Base-by-base conservation (phyloP, 192 early-diverging fungal species). In the Spinellus fusiger region DNA sequence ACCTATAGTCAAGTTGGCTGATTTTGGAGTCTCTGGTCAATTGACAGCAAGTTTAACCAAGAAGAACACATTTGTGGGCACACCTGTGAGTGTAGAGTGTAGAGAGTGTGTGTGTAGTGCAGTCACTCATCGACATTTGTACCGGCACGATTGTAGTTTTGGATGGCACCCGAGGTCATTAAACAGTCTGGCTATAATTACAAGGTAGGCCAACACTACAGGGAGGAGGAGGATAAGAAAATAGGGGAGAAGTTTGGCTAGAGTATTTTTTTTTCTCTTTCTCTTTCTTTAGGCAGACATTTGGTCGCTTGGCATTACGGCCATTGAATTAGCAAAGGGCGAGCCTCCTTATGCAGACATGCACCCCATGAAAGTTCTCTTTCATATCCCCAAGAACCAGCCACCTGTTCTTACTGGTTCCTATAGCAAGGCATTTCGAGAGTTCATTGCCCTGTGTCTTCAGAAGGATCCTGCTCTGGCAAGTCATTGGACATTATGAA, bases 1-100 rank as follows among this genome's bases (percentile, higher is more conserved):
- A 18, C 38, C 18, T 29, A 34, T 57, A 70, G 86, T 98, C 48
- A 98, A 97, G 73, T 79, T 98, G 54, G 95, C 94, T 3, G 96
- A 98, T 78, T 98, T 98, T 83, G 96, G 96, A 9, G 96, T 98
- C n/a, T 90, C 92, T 25, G 93, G 94, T 26, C 95, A 97, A 75
- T 77, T 95, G 31, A 91, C 93, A 9, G 86, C 86, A 2, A 95
- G 92, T 25, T 83, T 93, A 73, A 93, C 89, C 31, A 94, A 95
- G 65, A 95, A 93, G 70, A 92, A 92, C 70, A 95, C 96, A 18
- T 97, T 98, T 86, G 96, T 98, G 5, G 96, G 96, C 2, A 97
- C 95, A 23, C 96, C 96, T 25, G 81, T 82, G 75, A 69, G 75
- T 65, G 12, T 13, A 4, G 10, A 20, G 1, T 23, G 44, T 28